Evolutionary conservation across 495 filamentous ascomycete species (phyloP).

Genomic region (Chaetomidium leptoderma): DNA sequence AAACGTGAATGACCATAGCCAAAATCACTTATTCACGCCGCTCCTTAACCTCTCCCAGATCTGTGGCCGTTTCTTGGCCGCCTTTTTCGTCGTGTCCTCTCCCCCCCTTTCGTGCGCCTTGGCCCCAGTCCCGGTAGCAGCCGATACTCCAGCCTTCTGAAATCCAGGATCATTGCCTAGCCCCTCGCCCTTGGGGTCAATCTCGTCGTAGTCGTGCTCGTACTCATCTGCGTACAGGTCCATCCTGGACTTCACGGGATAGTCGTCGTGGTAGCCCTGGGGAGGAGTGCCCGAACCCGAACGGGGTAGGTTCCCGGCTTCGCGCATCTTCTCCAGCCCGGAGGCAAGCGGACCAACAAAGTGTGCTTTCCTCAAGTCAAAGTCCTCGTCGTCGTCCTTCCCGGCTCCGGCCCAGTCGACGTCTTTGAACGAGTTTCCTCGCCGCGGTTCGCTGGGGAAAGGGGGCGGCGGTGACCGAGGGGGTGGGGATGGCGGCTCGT

Average conservation of each 20-base stretch:
- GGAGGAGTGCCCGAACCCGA: not conserved
- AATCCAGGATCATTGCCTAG: conserved; percentile 26
- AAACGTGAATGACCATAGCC: not conserved
- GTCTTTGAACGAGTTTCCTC: conserved; percentile 15
- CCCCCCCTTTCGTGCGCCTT: not conserved
- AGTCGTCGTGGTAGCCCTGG: conserved; percentile 4
- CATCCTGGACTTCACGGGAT: not conserved
- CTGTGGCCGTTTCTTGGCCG: conserved; percentile 15
- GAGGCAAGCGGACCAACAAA: conserved; percentile 28
- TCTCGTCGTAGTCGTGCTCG: conserved; percentile 31
- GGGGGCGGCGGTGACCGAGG: conserved; percentile 19
- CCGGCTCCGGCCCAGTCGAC: conserved; percentile 20
- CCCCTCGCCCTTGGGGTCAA: conserved; percentile 31
- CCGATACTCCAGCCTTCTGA: conserved; percentile 20
- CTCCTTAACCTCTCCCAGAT: conserved; percentile 26
- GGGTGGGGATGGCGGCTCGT: not conserved
- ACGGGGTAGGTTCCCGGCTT: conserved; percentile 10
- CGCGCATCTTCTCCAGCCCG: conserved; percentile 33
- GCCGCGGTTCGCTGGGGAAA: not conserved
- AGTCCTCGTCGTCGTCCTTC: conserved; percentile 16
- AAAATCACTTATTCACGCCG: conserved; percentile 13
- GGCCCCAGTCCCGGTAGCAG: not conserved
- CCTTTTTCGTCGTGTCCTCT: conserved; percentile 9
- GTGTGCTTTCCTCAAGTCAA: conserved; percentile 21
- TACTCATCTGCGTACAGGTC: conserved; percentile 9